Base-by-base conservation (phyloP, 306 rosid species). In the Fragaria ananassa region DNA sequence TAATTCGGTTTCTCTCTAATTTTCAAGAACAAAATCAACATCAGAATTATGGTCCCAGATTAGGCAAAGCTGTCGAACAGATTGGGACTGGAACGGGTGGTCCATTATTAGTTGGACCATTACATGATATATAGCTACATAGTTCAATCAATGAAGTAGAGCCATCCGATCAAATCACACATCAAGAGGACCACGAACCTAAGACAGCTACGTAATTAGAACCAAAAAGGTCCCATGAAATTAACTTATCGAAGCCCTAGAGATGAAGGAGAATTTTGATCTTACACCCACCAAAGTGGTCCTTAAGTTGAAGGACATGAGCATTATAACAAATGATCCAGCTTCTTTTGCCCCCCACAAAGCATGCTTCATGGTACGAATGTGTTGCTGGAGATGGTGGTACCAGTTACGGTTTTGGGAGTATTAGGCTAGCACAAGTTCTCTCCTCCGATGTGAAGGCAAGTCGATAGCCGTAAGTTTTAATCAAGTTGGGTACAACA, bases 81-180 rank as follows among this genome's bases (percentile, higher is more conserved):
- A 34, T 14, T 34, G 35, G 18, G 45, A 42, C 68, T 58, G 53
- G 51, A 66, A 84, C 9, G 58, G 34, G 89, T 85, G 88, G 93
- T 90, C 89, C 89, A 79, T 51, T 67, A 51, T 66, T 9, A 76
- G 51, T 80, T 81, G 91, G 88, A 82, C 87, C 86, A 60, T 71
- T 8, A 56, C 21, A 74, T 9, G 29, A 3, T 10, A 64, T 10
- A 64, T 47, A 9, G 61, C 29, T 54, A 9, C 46, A 42, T 42
- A n/a, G 31, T 68, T 46, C 49, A 68, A 87, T 84, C 82, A 82
- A 89, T 84, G 86, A 80, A 85, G 79, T 88, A 70, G 63, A 81
- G 60, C 85, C 85, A 49, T 73, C 41, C 0, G 85, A 31, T 78
- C 76, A 70, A 57, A 71, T 77, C 62, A 39, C 44, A 81, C 88